Evolutionary conservation across 2,329 filamentous ascomycete species (phyloP), one percentile per base, ranked within the genome.

Genomic region (Knufia fluminis): DNA sequence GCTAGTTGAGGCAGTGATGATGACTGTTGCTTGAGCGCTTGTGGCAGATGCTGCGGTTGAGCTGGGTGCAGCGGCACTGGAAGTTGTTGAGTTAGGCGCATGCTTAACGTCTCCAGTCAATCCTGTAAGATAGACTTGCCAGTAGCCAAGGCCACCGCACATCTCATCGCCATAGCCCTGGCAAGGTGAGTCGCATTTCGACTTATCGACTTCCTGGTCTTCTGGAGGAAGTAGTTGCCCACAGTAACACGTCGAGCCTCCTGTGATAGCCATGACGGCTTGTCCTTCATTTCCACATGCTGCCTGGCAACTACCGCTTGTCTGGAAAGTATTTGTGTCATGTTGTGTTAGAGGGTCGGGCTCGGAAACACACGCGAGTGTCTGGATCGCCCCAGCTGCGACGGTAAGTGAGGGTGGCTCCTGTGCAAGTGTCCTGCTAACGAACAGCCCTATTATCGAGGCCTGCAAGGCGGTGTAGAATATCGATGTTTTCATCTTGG

Each of bases 221-320:
- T 70, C 60, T 14, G 80, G 71, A 0, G 89, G 89, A 42, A 90
- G 74, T 51, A 73, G 66, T 54, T 79, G 69, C 52, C 88, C 89
- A 61, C 89, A 94, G 60, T 73, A 86, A 68, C 89, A 95, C 55
- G 79, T 67, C 16, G 73, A 71, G 14, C 77, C 77, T 16, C 74
- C 73, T 6, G 74, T 77, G 39, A 86, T 68, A 26, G 74, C 86
- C 59, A 82, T 78, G 6, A 88, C 83, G 1, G 73, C 57, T 26
- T 65, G 70, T 31, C 75, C 72, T 6, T 70, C 60, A 0, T 66
- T 59, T 20, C 70, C 59, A 61, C 79, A 83, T 54, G 69, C 63
- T 17, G 65, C 58, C 55, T 77, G 72, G 57, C 79, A 83, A 56
- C 73, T 73, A 47, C 78, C 77, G 24, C 66, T 64, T 54, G 71